Percentiles rank a stretch among this genome's conserved stretches.
phyloP scores from a whole-genome alignment of 2,329 filamentous ascomycete species.

The Pseudocercospora macadamiae region DNA sequence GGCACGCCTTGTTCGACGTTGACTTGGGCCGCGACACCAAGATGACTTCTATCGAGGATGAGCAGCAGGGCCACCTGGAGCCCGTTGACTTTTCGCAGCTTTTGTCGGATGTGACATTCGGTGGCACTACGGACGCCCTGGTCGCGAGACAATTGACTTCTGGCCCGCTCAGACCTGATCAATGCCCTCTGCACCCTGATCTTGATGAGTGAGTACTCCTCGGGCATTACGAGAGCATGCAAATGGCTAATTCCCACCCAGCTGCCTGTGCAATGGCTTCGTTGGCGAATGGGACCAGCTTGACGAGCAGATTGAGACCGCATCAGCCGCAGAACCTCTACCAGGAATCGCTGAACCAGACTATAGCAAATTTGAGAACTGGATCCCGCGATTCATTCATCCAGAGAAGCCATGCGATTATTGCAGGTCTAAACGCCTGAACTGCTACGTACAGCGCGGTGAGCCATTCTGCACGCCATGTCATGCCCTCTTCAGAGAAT shows the following conservation, averaged over 20 bases:
- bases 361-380: conserved; percentile 47
- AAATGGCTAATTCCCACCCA: too few relatives aligned
- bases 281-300: conserved; percentile 24
- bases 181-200: conserved; percentile 23
- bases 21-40: conserved; percentile 1
- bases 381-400: conserved; percentile 52
- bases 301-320: conserved; percentile 16
- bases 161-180: background rate
- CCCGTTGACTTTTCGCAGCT: conserved; percentile 20
- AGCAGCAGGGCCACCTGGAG: conserved; percentile 20
- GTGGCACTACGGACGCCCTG: conserved; percentile 11
- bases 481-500: conserved; percentile 52
- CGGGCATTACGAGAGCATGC: too few relatives aligned
- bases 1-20: conserved; percentile 1
- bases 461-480: conserved; percentile 51
- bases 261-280: conserved; percentile 25
- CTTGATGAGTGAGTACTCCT: conserved; percentile 22
- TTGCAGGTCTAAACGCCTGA: conserved; percentile 49
- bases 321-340: conserved; percentile 2
- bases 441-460: conserved; percentile 49
- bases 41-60: conserved; percentile 24
- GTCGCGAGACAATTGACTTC: conserved; percentile 5
- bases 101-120: conserved; percentile 20
- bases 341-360: conserved; percentile 31
- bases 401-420: conserved; percentile 52